Percentiles rank a stretch among this genome's conserved stretches.
phyloP scores from a whole-genome alignment of 2,329 filamentous ascomycete genomes.

The Stachybotrys chlorohalonatus region DNA sequence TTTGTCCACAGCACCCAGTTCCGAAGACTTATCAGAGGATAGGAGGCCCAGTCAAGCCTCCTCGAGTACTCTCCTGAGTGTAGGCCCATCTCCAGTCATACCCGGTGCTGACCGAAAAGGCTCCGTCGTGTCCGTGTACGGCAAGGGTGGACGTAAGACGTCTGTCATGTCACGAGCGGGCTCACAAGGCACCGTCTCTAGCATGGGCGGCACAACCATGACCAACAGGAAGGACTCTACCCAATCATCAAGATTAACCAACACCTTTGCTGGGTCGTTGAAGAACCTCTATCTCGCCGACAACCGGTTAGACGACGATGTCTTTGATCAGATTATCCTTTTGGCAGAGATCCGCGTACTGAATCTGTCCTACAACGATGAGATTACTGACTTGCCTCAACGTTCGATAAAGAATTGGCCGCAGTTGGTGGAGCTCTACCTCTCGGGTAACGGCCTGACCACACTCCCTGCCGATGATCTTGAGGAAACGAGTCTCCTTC shows the following conservation, averaged over 20 bases:
- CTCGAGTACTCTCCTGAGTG: constrained; percentile 57
- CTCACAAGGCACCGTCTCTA: constrained; percentile 33
- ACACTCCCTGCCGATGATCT: constrained; percentile 88
- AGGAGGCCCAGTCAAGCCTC: constrained; percentile 82
- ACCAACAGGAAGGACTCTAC: constrained; percentile 76
- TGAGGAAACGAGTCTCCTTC: constrained; percentile 78
- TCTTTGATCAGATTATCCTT: constrained; percentile 83
- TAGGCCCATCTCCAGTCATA: constrained; percentile 62
- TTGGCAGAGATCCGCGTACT: constrained; percentile 78
- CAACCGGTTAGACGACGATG: constrained; percentile 87
- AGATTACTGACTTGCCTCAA: constrained; percentile 80
- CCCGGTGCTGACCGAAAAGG: constrained; percentile 60
- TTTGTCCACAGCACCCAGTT: constrained; percentile 56
- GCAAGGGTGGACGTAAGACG: constrained; percentile 72
- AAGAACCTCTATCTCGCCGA: constrained; percentile 83
- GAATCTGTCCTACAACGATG: constrained; percentile 88
- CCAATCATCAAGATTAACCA: constrained; percentile 66
- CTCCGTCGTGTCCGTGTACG: constrained; percentile 74
- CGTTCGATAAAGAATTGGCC: constrained; percentile 84
- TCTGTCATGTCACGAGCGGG: constrained; percentile 66
- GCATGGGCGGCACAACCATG: constrained; percentile 38
- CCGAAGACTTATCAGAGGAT: constrained; percentile 63
- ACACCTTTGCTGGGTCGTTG: constrained; percentile 82
- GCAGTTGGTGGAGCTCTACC: constrained; percentile 80
- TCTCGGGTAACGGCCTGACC: constrained; percentile 91